Base-by-base conservation (phyloP, 306 rosid genomes). In the Citrullus mucosospermus region DNA sequence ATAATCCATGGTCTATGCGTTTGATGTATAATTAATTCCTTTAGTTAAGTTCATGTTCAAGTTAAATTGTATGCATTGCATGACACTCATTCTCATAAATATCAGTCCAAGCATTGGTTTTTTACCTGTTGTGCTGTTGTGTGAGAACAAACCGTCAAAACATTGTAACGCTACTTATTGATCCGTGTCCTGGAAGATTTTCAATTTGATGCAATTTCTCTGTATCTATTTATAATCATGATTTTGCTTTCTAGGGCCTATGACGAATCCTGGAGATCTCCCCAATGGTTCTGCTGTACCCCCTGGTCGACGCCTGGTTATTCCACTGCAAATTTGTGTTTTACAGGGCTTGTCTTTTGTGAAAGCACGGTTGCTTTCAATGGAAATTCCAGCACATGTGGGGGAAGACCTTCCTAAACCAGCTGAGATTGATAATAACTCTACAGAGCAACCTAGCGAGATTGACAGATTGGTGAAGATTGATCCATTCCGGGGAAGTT, bases 381-480 rank as follows among this genome's bases (percentile, higher is more conserved):
- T 96, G 99, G 99, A 96, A 75, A 91, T 96, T 91, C 98, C 99
- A 73, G 99, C 98, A 43, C 90, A 89, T 66, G 93, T 96, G 75
- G 90, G 97, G 73, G 90, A 91, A 83, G 86, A 72, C 84, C 91
- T 96, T 88, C 92, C 93, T 3, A 85, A 78, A 75, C 79, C 85
- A 46, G 87, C 83, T 68, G 84, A 83, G 57, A 41, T 69, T 43
- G 87, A 85, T 80, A 62, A 82, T 56, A 61, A 68, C 70, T 85
- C 86, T 63, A 62, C 62, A 38, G 93, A 79, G 79, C 87, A 79
- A 84, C 81, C 86, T 50, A 77, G 80, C 75, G 88, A 91, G 83
- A 83, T 91, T 78, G 93, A 96, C 83, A 86, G 88, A 84, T 88
- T 91, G 85, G 96, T 91, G 87, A 96, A 91, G 83, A 90, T 92